Conservation (phyloP, 768 basidiomycete genomes). For the Pleurotus djamor region DNA sequence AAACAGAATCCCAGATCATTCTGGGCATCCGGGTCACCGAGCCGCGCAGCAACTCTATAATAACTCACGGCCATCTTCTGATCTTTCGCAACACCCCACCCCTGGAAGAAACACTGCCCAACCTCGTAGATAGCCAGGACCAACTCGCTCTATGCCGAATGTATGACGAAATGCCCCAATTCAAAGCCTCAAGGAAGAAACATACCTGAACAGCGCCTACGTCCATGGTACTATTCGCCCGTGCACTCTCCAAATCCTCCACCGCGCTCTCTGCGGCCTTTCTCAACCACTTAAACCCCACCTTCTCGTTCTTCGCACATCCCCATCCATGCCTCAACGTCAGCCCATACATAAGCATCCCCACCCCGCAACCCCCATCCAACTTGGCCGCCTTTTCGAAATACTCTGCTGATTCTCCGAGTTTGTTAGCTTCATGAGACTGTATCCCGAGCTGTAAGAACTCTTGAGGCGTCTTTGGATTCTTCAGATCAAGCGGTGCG, state of each 20-base stretch:
- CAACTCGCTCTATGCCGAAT: slow-evolving; percentile 59
- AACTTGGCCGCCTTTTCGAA: slow-evolving; percentile 78
- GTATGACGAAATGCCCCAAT: slow-evolving; percentile 4
- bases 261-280: slow-evolving; percentile 82
- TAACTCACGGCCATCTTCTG: slow-evolving; percentile 93
- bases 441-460: slow-evolving; percentile 76
- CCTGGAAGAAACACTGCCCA: slow-evolving; percentile 90
- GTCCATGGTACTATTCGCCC: slow-evolving; percentile 46
- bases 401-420: slow-evolving; percentile 64
- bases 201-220: slow-evolving; percentile 51
- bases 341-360: slow-evolving; percentile 93
- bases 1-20: slow-evolving; percentile 83
- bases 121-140: slow-evolving; percentile 91
- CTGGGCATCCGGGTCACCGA: slow-evolving; percentile 89
- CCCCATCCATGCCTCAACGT: slow-evolving; percentile 90
- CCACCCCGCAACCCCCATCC: slow-evolving; percentile 79
- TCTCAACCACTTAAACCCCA: slow-evolving; percentile 80
- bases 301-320: slow-evolving; percentile 71
- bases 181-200: neutral
- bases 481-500: slow-evolving; percentile 6
- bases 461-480: slow-evolving; percentile 50
- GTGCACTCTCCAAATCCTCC: slow-evolving; percentile 66
- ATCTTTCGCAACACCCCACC: slow-evolving; percentile 87
- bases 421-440: slow-evolving; percentile 72
- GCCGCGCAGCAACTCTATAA: slow-evolving; percentile 76